These are phyloP conservation scores for Salvia splendens DNA, from an alignment of 257 asterid species.

Conservation along the genomic window DNA sequence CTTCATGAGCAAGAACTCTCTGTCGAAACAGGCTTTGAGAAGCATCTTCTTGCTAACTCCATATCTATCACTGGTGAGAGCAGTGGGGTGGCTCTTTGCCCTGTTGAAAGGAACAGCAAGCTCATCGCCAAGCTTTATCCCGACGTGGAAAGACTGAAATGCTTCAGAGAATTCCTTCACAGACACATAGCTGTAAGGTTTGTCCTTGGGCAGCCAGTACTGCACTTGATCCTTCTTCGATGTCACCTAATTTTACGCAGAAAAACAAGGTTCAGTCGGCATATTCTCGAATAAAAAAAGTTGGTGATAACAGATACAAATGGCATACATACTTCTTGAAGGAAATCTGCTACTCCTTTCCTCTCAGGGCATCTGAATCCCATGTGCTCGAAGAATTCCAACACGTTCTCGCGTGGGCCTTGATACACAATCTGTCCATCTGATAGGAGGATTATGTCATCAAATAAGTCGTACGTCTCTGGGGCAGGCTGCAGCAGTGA, in stretches of 20 bases:
- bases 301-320: not conserved
- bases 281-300: constrained; percentile 2
- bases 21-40: constrained; percentile 63
- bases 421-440: constrained; percentile 81
- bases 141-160: constrained; percentile 65
- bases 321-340: constrained; percentile 68
- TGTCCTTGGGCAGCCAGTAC: constrained; percentile 64
- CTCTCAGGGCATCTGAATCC: constrained; percentile 88
- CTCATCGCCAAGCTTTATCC: constrained; percentile 63
- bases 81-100: constrained; percentile 68
- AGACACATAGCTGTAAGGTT: constrained; percentile 55
- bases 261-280: constrained; percentile 11
- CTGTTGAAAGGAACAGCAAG: constrained; percentile 67
- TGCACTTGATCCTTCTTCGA: constrained; percentile 91
- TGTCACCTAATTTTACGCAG: constrained; percentile 51
- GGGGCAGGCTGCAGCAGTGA: constrained; percentile 98
- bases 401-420: constrained; percentile 76
- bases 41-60: constrained; percentile 77
- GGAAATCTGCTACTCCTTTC: constrained; percentile 92
- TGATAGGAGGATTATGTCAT: constrained; percentile 76
- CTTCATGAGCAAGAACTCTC: constrained; percentile 71
- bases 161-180: constrained; percentile 71
- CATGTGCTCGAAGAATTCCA: constrained; percentile 72
- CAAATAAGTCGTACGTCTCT: constrained; percentile 77
- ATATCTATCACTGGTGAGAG: constrained; percentile 57